phyloP scores from a whole-genome alignment of 225 moss, liverwort and hornwort genomes.

The Lunularia cruciata region DNA sequence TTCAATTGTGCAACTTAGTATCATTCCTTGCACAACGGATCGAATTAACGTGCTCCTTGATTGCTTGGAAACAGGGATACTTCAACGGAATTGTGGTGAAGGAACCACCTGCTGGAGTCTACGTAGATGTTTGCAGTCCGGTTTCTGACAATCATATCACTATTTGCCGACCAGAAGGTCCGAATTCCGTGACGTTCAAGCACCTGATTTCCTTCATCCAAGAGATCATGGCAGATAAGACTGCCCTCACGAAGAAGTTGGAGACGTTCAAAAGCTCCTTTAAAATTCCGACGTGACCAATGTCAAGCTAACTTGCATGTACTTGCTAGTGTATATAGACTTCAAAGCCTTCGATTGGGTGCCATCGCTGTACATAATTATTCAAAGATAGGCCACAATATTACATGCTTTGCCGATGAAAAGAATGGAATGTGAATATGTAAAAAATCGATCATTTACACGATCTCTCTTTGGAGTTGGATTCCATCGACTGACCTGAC shows the following conservation, averaged over 20 bases:
- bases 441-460: no score
- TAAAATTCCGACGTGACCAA: conserved; percentile 14
- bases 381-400: not conserved
- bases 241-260: conserved; percentile 17
- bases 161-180: conserved; percentile 16
- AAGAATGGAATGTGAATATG: not conserved
- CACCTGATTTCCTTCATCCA: conserved; percentile 7
- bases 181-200: conserved; percentile 19
- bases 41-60: not conserved
- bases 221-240: conserved; percentile 17
- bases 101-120: conserved; percentile 1
- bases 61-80: conserved; percentile 1
- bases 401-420: not conserved
- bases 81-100: conserved; percentile 21
- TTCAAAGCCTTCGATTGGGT: not conserved
- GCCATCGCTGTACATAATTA: conserved; percentile 1
- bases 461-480: no score
- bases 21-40: no score
- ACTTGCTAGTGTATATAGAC: not conserved
- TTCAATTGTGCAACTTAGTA: no score
- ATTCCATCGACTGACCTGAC: no score
- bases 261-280: conserved; percentile 18
- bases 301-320: not conserved
- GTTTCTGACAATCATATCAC: conserved; percentile 25
- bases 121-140: conserved; percentile 5